These are phyloP conservation scores for Fusarium sp. DNA, from an alignment of 2,329 filamentous ascomycete genomes.

Conservation along the genomic window DNA sequence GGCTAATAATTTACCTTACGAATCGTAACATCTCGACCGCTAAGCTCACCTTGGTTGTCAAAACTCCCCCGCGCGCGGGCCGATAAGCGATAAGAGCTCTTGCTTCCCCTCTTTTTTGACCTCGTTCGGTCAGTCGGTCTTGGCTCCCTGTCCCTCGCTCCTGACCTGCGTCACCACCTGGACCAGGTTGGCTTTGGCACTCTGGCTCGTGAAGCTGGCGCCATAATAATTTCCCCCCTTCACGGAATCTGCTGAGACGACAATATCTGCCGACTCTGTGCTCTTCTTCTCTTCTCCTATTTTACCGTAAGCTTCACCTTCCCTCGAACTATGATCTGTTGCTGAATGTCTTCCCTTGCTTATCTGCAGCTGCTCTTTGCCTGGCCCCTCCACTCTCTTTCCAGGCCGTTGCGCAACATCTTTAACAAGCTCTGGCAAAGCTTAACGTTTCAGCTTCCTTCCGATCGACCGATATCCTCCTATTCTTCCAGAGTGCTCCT, in stretches of 20 bases:
- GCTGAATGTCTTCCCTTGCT: conserved; percentile 48
- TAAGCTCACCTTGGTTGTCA: conserved; percentile 35
- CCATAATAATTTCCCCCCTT: conserved; percentile 49
- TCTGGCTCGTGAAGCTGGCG: conserved; percentile 45
- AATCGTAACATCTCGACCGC: conserved; percentile 39
- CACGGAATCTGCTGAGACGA: conserved; percentile 43
- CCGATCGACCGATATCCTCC: conserved; percentile 29
- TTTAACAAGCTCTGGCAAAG: conserved; percentile 46
- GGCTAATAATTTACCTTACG: conserved; percentile 40
- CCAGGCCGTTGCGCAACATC: conserved; percentile 49
- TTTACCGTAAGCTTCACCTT: conserved; percentile 34
- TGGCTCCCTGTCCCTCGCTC: conserved; percentile 33
- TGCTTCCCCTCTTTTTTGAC: conserved; percentile 27
- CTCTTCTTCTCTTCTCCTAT: conserved; percentile 27
- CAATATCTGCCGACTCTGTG: conserved; percentile 37
- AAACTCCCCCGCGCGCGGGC: conserved; percentile 41
- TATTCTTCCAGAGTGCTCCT: conserved; percentile 22
- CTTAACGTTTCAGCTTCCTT: conserved; percentile 31
- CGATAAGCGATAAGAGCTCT: conserved; percentile 51
- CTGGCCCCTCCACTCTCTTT: conserved; percentile 51
- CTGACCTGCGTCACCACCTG: conserved; percentile 46
- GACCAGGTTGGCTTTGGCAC: conserved; percentile 43
- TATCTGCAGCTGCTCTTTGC: conserved; percentile 49
- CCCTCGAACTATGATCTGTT: conserved; percentile 20
- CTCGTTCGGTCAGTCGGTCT: conserved; percentile 29